Percentiles rank a stretch among this genome's conserved stretches.
Conservation (phyloP, 352 stramenopile species). For the Phytopythium mirpurense region DNA sequence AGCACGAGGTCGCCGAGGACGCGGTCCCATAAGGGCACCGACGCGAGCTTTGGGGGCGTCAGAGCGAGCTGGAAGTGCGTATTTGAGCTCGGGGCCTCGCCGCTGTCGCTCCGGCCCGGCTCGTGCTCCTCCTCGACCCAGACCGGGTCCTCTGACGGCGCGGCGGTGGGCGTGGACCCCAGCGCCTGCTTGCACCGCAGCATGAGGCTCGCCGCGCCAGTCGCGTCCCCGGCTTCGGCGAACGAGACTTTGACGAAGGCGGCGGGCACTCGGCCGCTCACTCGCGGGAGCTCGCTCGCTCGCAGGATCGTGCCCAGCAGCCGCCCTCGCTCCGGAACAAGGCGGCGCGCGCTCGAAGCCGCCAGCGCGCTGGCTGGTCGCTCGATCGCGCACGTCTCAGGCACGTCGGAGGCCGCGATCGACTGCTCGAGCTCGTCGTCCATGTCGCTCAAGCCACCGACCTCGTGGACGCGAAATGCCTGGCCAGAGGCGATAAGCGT, state of each 20-base stretch:
- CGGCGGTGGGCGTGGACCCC: constrained; percentile 23
- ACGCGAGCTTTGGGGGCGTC: constrained; percentile 17
- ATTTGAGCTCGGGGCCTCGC: neutral
- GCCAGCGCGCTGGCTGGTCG: neutral
- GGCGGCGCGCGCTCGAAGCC: neutral
- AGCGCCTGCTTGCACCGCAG: constrained; percentile 61
- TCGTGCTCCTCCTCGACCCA: constrained; percentile 37
- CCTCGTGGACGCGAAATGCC: neutral
- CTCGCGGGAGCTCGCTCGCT: constrained; percentile 26
- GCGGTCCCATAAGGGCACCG: constrained; percentile 33
- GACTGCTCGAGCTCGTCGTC: constrained; percentile 37
- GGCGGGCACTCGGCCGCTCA: constrained; percentile 14
- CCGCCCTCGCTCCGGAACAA: constrained; percentile 25
- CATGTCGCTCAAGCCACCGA: constrained; percentile 1
- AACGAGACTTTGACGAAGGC: constrained; percentile 54
- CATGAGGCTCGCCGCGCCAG: constrained; percentile 30
- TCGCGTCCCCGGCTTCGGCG: constrained; percentile 26
- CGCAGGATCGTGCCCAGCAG: constrained; percentile 40
- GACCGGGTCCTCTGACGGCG: constrained; percentile 22
- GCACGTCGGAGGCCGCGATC: constrained; percentile 36
- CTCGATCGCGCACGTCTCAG: constrained; percentile 26
- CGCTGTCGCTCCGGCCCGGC: neutral
- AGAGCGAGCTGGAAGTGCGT: constrained; percentile 45
- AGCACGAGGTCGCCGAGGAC: constrained; percentile 60
- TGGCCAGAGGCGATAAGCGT: neutral